Evolutionary conservation across 2,329 filamentous ascomycete genomes (phyloP).

Genomic region (Coniochaeta hoffmannii): DNA sequence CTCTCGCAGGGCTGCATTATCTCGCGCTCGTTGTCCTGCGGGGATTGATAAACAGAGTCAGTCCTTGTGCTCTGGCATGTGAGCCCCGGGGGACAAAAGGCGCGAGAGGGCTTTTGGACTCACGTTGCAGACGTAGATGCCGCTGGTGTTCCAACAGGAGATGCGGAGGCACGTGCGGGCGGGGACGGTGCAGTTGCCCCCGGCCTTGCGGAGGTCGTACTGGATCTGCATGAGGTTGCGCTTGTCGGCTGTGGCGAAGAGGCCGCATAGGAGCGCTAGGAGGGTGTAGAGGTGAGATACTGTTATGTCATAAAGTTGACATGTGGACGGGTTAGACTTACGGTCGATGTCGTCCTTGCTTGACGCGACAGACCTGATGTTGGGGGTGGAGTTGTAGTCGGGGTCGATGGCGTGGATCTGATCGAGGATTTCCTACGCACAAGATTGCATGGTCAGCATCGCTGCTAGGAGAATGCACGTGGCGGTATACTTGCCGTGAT

Average conservation of each 20-base stretch:
- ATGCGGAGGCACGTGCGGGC: slow-evolving; percentile 5
- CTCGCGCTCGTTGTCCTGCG: slow-evolving; percentile 7
- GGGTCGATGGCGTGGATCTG: neutral
- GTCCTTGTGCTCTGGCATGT: neutral
- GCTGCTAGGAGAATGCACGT: neutral
- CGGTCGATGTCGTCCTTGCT: neutral
- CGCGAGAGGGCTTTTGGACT: neutral
- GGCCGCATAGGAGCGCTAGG: slow-evolving; percentile 6
- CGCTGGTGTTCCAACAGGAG: slow-evolving; percentile 6
- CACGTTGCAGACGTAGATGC: slow-evolving; percentile 4
- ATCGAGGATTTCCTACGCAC: neutral
- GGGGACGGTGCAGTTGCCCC: slow-evolving; percentile 1
- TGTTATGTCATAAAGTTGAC: too few species aligned
- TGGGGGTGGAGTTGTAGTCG: neutral
- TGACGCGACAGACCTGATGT: neutral
- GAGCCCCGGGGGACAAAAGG: neutral
- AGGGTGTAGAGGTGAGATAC: neutral
- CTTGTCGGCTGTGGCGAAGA: slow-evolving; percentile 5
- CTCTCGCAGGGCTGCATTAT: neutral
- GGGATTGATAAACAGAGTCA: too few species aligned
- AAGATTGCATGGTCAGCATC: neutral
- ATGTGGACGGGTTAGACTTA: neutral
- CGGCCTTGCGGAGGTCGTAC: neutral
- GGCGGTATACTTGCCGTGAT: neutral
- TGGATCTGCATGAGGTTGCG: neutral